Evolutionary conservation across 73 alveolate species (phyloP).

Genomic region (Tetrahymena borealis): DNA sequence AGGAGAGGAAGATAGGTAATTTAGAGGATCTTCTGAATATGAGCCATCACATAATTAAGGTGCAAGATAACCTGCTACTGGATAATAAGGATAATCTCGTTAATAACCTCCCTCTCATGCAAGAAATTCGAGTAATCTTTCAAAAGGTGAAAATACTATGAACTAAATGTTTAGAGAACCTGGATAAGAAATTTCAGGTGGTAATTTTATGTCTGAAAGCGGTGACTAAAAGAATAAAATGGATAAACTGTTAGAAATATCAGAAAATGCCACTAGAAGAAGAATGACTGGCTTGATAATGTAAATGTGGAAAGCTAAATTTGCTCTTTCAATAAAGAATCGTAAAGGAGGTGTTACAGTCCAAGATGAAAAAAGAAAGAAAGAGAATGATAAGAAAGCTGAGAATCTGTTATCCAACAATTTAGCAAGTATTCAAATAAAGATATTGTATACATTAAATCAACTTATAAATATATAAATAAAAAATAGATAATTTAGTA

Average conservation of each 20-base stretch:
- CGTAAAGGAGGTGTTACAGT: neutral
- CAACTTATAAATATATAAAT: neutral
- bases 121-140: neutral
- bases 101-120: no score
- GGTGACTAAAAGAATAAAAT: neutral
- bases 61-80: neutral
- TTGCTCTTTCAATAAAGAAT: neutral
- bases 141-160: neutral
- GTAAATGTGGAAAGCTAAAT: neutral
- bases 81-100: no score
- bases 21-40: neutral
- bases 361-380: neutral
- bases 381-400: neutral
- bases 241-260: neutral
- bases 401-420: neutral
- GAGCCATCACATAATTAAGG: neutral
- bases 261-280: neutral
- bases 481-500: neutral
- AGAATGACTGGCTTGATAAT: neutral
- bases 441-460: neutral
- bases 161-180: neutral
- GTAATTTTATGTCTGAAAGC: neutral
- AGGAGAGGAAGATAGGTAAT: neutral
- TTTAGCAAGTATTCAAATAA: neutral
- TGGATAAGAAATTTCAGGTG: neutral